Evolutionary conservation across 2,329 filamentous ascomycete genomes (phyloP).

Genomic region (Botrytis porri): DNA sequence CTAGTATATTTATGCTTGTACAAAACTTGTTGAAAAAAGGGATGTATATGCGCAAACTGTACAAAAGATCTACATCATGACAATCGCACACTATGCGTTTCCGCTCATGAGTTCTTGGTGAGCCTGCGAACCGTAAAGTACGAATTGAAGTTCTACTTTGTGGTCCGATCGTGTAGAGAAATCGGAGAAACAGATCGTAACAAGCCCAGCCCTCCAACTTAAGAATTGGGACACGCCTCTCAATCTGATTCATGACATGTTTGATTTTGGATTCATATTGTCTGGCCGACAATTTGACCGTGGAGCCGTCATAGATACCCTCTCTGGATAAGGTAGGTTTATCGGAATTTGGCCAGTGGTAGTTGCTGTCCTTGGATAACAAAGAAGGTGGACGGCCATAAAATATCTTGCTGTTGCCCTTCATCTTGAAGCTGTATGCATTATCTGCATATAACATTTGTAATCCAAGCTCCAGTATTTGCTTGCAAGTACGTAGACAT

Average conservation of each 20-base stretch:
- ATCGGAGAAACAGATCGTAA: neutral
- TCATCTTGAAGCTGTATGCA: neutral
- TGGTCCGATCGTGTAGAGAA: neutral
- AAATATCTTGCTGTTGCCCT: no score
- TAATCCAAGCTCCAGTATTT: neutral
- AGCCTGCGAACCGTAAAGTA: neutral
- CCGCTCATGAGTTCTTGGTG: neutral
- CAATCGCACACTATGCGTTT: neutral
- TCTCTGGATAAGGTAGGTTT: neutral
- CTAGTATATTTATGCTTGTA: neutral
- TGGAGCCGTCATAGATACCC: accelerated
- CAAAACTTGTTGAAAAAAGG: neutral
- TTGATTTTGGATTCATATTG: neutral
- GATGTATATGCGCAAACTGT: neutral
- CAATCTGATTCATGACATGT: neutral
- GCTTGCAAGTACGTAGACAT: neutral
- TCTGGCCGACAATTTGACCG: neutral
- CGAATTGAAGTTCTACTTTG: neutral
- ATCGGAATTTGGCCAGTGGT: neutral
- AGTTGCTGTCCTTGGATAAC: neutral
- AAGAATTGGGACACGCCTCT: neutral
- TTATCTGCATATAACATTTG: neutral
- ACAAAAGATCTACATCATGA: neutral
- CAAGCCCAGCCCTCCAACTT: neutral
- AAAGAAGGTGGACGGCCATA: neutral